Evolutionary conservation across 2,329 filamentous ascomycete species (phyloP).

Genomic region (Dothistroma pini): DNA sequence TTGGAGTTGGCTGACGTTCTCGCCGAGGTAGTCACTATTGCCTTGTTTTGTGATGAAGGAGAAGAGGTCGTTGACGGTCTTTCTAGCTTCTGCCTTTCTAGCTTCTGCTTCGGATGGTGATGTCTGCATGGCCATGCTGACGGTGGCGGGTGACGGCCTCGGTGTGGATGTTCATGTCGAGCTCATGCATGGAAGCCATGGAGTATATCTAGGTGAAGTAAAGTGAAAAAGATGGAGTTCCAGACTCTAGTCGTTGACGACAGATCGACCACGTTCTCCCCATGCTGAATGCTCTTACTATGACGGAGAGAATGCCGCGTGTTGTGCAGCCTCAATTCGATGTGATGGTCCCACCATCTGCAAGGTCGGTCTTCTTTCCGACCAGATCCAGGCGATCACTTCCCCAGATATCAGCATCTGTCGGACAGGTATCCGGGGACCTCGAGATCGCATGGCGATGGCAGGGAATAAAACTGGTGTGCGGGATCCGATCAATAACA

Average conservation of each 20-base stretch:
- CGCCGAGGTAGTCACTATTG: slow-evolving; percentile 32
- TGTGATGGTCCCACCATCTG: background rate
- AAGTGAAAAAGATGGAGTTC: background rate
- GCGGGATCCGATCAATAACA: background rate
- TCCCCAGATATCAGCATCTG: background rate
- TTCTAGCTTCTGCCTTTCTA: slow-evolving; percentile 14
- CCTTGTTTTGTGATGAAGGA: slow-evolving; percentile 27
- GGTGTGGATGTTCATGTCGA: background rate
- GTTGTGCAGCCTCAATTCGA: background rate
- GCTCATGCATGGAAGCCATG: background rate
- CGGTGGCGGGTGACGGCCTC: background rate
- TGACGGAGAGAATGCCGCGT: slow-evolving; percentile 9
- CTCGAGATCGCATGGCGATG: background rate
- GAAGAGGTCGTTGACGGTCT: slow-evolving; percentile 22
- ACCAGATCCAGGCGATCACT: background rate
- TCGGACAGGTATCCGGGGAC: background rate
- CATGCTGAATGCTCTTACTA: background rate
- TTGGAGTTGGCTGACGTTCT: slow-evolving; percentile 32
- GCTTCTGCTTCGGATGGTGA: slow-evolving; percentile 13
- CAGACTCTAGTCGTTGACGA: background rate
- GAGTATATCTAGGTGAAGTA: background rate
- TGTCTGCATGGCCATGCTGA: background rate
- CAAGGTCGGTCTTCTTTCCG: background rate
- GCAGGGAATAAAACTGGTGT: background rate
- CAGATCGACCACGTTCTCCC: background rate